Evolutionary conservation across 345 rosid species (phyloP).

Genomic region (Laguncularia racemosa): DNA sequence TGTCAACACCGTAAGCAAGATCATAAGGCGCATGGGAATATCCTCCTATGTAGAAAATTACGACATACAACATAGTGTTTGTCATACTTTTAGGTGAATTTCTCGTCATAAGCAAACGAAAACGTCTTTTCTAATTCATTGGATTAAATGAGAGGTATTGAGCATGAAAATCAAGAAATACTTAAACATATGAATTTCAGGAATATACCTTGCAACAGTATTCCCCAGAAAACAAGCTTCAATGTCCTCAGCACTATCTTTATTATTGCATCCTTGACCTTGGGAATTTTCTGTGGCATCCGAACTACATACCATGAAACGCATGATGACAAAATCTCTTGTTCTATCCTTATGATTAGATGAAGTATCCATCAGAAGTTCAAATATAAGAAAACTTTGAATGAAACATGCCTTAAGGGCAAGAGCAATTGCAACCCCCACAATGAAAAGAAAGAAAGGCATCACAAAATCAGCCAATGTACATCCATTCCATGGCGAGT

Average conservation of each 20-base stretch:
- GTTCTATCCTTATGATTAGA: neutral
- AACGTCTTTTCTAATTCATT: neutral
- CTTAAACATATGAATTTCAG: neutral
- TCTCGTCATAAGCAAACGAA: neutral
- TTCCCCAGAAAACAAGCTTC: slow-evolving; percentile 73
- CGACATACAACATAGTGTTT: neutral
- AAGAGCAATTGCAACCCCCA: slow-evolving; percentile 58
- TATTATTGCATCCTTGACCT: slow-evolving; percentile 30
- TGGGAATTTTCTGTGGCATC: slow-evolving; percentile 36
- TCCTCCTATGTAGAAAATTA: slow-evolving; percentile 34
- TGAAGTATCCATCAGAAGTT: neutral
- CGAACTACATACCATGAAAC: neutral
- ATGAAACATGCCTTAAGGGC: slow-evolving; percentile 48
- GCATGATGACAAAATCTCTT: neutral
- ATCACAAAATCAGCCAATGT: slow-evolving; percentile 60
- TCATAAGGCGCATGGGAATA: slow-evolving; percentile 56
- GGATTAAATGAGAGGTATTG: neutral
- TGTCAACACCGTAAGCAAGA: slow-evolving; percentile 59
- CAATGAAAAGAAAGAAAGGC: slow-evolving; percentile 73
- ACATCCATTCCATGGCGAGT: slow-evolving; percentile 69
- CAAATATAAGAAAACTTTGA: neutral
- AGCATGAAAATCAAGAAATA: neutral
- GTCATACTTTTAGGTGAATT: no score
- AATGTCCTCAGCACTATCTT: slow-evolving; percentile 46
- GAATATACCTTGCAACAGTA: slow-evolving; percentile 49